Conservation (phyloP, 2,329 filamentous ascomycete genomes). For the Blastomyces silverae region DNA sequence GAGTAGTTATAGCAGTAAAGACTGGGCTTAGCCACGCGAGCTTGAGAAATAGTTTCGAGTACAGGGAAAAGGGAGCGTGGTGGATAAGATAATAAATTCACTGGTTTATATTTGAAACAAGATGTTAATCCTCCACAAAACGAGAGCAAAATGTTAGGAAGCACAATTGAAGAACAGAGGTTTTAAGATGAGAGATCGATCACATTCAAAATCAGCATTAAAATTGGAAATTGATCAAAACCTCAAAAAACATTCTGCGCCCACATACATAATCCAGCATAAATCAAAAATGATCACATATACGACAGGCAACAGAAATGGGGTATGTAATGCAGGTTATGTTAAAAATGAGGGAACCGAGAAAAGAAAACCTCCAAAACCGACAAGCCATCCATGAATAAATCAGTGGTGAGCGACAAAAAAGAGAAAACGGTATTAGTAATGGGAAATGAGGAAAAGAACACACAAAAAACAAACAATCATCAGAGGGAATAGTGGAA, state of each 20-base stretch:
- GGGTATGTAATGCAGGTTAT: background rate
- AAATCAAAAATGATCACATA: background rate
- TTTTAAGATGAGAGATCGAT: too few species aligned
- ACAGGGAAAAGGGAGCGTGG: too few species aligned
- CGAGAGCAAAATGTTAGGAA: too few species aligned
- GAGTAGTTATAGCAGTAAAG: too few species aligned
- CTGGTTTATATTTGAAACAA: too few species aligned
- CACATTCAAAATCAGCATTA: background rate
- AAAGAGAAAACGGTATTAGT: background rate
- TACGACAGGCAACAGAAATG: background rate
- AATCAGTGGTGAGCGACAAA: background rate
- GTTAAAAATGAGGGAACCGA: background rate
- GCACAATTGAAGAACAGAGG: too few species aligned
- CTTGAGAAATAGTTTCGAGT: too few species aligned
- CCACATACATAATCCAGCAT: background rate
- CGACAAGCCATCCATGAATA: background rate
- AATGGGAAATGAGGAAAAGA: background rate
- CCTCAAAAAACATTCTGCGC: background rate
- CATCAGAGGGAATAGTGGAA: background rate
- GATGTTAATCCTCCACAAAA: too few species aligned
- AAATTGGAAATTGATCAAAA: background rate
- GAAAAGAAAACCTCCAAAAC: background rate
- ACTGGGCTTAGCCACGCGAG: too few species aligned
- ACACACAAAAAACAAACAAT: background rate
- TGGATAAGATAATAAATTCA: too few species aligned